Evolutionary conservation across 352 stramenopile genomes (phyloP), one percentile per base, ranked within the genome.

Genomic region (Elongisporangium senticosum): DNA sequence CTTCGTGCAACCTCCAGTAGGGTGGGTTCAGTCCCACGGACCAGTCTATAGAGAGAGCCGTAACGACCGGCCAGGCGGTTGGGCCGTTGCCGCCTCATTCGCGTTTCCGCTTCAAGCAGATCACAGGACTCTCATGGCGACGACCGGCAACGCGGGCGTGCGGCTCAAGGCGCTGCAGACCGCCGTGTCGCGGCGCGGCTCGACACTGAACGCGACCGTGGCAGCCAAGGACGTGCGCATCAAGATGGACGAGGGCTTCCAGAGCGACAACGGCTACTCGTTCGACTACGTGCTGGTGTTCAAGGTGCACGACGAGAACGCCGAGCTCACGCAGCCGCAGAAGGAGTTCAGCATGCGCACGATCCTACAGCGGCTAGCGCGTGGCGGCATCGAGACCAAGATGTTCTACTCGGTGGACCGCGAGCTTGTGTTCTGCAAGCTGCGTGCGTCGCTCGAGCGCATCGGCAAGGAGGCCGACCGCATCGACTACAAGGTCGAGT

Each of bases 211-310:
- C 49, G 79, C 77, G 49, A 69, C 73, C 14, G 56, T 86, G 3
- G 76, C 86, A 52, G 77, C 79, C 21, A 81, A 85, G 51, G 76
- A 87, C 55, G 73, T 89, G 54, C 76, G 79, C 5, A 15, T 89
- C 60, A 67, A 84, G 57, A 61, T 89, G 48, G 79, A 89, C 59
- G 71, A 75, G 47, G 71, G 71, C 33, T 91, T 91, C 28, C 67
- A 85, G 64, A 61, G 58, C 20, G 68, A 82, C 40, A 85, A 91
- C 59, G 79, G 82, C 51, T 89, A 85, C 74, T 87, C 80, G 64
- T 91, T 83, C 69, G 82, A 91, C 77, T 91, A 89, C 51, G 79
- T 79, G 55, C 65, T 91, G 53, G 82, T 91, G 37, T 91, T 91
- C 77, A 83, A 91, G 56, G 79, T 91, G 28, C 79, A 91, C 68